phyloP scores from a whole-genome alignment of 2,329 filamentous ascomycete genomes.

The Pyricularia pennisetigena region DNA sequence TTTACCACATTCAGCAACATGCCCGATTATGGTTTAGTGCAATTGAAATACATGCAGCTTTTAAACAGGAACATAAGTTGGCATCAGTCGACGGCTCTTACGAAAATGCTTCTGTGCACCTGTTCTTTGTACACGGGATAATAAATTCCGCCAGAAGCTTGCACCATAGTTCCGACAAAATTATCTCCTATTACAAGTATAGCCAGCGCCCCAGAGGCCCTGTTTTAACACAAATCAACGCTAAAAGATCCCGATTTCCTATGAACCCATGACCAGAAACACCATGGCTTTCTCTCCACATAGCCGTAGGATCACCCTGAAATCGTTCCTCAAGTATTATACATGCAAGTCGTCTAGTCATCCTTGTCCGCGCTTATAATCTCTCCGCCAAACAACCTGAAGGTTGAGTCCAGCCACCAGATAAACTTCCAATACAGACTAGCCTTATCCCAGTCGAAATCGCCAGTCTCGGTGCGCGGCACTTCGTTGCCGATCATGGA shows the following conservation, averaged over 20 bases:
- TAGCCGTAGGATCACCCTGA: background rate
- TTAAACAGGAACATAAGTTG: background rate
- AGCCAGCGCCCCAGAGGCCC: background rate
- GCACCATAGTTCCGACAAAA: background rate
- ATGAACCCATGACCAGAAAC: background rate
- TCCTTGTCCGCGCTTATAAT: constrained; percentile 49
- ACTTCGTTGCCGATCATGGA: constrained; percentile 68
- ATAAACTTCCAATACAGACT: constrained; percentile 60
- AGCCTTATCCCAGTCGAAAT: constrained; percentile 65
- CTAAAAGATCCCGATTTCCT: background rate
- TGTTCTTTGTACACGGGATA: background rate
- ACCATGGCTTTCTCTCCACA: background rate
- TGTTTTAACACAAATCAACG: background rate
- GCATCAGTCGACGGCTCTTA: background rate
- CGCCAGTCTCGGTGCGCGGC: constrained; percentile 61
- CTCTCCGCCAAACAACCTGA: constrained; percentile 49
- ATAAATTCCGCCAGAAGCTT: background rate
- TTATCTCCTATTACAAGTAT: background rate
- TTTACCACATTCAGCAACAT: background rate
- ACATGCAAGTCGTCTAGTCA: constrained; percentile 26
- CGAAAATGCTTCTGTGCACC: background rate
- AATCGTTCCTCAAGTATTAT: too few relatives aligned
- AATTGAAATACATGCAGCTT: background rate
- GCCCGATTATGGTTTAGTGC: background rate
- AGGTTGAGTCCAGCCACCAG: constrained; percentile 50